Evolutionary conservation across 2,329 filamentous ascomycete genomes (phyloP).

Genomic region (Alternaria sp.): DNA sequence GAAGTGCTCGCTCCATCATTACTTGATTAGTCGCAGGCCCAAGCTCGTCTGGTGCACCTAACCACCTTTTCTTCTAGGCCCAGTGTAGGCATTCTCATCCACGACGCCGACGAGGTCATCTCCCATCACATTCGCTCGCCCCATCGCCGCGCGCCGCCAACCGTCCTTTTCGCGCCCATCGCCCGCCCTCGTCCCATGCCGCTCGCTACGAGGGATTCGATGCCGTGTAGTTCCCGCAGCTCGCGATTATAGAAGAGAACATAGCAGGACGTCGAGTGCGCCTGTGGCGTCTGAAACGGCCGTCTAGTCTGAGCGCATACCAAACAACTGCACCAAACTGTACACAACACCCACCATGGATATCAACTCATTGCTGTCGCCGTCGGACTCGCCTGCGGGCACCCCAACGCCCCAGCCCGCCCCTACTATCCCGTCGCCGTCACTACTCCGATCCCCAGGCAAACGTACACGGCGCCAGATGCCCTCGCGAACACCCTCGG

Average conservation of each 20-base stretch:
- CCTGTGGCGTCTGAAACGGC: slow-evolving; percentile 5
- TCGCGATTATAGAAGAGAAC: slow-evolving; percentile 21
- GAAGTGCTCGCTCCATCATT: slow-evolving; percentile 30
- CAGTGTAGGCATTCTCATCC: slow-evolving; percentile 15
- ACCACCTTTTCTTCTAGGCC: slow-evolving; percentile 36
- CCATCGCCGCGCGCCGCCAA: slow-evolving; percentile 16
- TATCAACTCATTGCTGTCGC: slow-evolving; percentile 60
- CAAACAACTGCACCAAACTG: slow-evolving; percentile 5
- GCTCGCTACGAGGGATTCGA: slow-evolving; percentile 24
- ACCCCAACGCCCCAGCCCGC: slow-evolving; percentile 46
- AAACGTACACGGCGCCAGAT: slow-evolving; percentile 45
- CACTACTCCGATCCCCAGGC: slow-evolving; percentile 39
- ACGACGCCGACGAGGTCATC: slow-evolving; percentile 22
- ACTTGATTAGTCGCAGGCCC: slow-evolving; percentile 33
- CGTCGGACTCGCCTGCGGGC: slow-evolving; percentile 54
- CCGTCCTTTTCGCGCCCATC: slow-evolving; percentile 17
- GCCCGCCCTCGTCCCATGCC: slow-evolving; percentile 33
- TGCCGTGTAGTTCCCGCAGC: slow-evolving; percentile 24
- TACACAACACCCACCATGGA: slow-evolving; percentile 50
- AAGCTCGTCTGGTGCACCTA: slow-evolving; percentile 31
- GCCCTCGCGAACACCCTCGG: slow-evolving; percentile 52
- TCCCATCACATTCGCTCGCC: slow-evolving; percentile 24
- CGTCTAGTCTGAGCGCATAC: slow-evolving; percentile 1
- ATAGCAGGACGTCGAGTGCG: slow-evolving; percentile 8
- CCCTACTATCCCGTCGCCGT: slow-evolving; percentile 36